A percentile compares a stretch with the other conserved stretches of the same genome.
phyloP scores from a whole-genome alignment of 2,329 filamentous ascomycete genomes.

The Plectosphaerella cucumerina region DNA sequence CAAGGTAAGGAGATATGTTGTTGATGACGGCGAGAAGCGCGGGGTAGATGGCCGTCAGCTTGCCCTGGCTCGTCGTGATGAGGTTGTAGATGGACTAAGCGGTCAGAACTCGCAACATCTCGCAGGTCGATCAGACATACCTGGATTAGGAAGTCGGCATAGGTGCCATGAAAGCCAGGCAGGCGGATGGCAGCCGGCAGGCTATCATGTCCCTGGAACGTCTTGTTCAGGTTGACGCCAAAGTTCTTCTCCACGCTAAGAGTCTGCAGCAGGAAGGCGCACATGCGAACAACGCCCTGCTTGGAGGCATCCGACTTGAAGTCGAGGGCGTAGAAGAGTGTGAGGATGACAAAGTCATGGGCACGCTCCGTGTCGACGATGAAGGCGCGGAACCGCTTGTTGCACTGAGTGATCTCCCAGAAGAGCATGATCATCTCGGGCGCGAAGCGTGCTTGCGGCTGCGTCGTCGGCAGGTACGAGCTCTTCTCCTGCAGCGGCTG shows the following conservation, averaged over 20 bases:
- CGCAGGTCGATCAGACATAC: constrained; percentile 42
- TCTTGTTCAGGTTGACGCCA: constrained; percentile 82
- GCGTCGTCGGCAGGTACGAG: constrained; percentile 83
- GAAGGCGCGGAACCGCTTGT: constrained; percentile 93
- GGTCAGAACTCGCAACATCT: not conserved
- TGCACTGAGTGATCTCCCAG: constrained; percentile 96
- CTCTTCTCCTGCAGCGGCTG: constrained; percentile 86
- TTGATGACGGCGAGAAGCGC: constrained; percentile 89
- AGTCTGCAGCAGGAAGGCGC: constrained; percentile 93
- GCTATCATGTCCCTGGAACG: constrained; percentile 83
- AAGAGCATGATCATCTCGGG: constrained; percentile 96
- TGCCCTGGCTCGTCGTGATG: constrained; percentile 87
- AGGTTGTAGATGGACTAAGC: constrained; percentile 80
- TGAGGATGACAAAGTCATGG: constrained; percentile 86
- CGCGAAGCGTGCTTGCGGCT: constrained; percentile 77
- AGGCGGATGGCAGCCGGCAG: constrained; percentile 79
- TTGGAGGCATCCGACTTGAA: constrained; percentile 81
- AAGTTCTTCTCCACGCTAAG: constrained; percentile 91
- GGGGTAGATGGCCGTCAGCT: constrained; percentile 85
- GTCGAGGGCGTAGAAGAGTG: constrained; percentile 89
- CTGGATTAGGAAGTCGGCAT: constrained; percentile 90
- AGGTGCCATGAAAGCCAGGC: constrained; percentile 79
- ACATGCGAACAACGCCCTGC: constrained; percentile 93
- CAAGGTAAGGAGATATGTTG: constrained; percentile 82
- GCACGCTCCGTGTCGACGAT: constrained; percentile 93